A percentile compares a stretch with the other conserved stretches of the same genome.
Conservation (phyloP, 2,329 filamentous ascomycete species). For the Alternaria sp. region DNA sequence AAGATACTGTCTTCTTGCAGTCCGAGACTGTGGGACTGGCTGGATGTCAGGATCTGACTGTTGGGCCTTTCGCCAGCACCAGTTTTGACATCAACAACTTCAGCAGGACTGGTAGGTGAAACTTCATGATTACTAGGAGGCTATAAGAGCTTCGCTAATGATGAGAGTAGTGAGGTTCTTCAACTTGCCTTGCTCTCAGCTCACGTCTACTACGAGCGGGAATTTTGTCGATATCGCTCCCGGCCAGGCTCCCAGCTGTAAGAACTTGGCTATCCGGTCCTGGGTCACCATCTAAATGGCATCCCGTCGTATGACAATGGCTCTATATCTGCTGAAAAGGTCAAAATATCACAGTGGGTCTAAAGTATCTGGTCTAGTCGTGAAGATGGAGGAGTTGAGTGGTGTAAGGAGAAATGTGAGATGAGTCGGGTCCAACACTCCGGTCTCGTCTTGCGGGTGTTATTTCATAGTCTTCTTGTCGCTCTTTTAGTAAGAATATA, state of each 20-base stretch:
- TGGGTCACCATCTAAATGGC: constrained; percentile 7
- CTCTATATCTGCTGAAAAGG: too few relatives aligned
- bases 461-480: constrained; percentile 2
- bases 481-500: background rate
- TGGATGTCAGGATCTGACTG: constrained; percentile 10
- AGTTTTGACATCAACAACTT: constrained; percentile 15
- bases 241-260: constrained; percentile 6
- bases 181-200: constrained; percentile 7
- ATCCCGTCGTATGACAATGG: background rate
- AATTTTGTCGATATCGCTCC: constrained; percentile 12
- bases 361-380: background rate
- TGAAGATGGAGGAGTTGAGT: too few relatives aligned
- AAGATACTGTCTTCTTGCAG: constrained; percentile 17
- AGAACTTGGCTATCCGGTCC: constrained; percentile 8
- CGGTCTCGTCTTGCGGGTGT: background rate
- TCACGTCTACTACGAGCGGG: background rate
- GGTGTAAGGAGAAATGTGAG: background rate
- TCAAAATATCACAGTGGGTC: background rate
- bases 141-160: background rate
- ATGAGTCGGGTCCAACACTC: constrained; percentile 9
- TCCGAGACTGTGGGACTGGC: background rate
- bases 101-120: constrained; percentile 1
- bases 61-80: constrained; percentile 10
- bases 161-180: constrained; percentile 7
- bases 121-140: background rate